phyloP scores from a whole-genome alignment of 208 protist genomes.

The Angomonas ambiguus region DNA sequence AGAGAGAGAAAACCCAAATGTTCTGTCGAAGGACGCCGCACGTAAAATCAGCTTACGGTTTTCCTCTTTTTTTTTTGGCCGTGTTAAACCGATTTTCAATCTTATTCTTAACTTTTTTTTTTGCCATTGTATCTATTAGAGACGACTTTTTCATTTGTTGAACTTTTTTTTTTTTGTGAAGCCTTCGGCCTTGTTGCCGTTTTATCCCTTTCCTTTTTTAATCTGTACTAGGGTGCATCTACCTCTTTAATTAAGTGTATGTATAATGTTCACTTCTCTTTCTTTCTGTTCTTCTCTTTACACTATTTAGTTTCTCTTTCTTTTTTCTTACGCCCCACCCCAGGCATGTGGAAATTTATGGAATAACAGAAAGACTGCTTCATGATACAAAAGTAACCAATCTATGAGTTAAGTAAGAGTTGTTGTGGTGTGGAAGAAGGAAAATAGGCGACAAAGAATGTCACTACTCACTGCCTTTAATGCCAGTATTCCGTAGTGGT shows the following conservation, averaged over 20 bases:
- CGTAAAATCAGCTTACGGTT: not conserved
- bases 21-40: too few species aligned
- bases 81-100: not conserved
- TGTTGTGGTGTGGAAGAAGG: too few species aligned
- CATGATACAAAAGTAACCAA: too few species aligned
- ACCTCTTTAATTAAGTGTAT: slow-evolving; percentile 2
- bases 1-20: too few species aligned
- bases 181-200: not conserved
- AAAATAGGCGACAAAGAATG: too few species aligned
- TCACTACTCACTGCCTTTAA: too few species aligned
- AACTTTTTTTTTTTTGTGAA: slow-evolving; percentile 1
- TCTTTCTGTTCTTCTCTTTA: not conserved
- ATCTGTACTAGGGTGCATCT: not conserved
- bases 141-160: not conserved
- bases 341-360: too few species aligned
- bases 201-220: slow-evolving; percentile 3
- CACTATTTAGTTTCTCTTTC: not conserved
- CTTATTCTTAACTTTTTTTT: slow-evolving; percentile 16
- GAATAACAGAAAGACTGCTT: too few species aligned
- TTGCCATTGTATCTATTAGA: not conserved
- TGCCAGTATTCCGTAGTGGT: too few species aligned
- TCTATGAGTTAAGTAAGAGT: too few species aligned
- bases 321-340: too few species aligned
- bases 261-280: slow-evolving; percentile 16
- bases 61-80: not conserved